Evolutionary conservation across 2,329 filamentous ascomycete species (phyloP).

Genomic region (Sporothrix protearum): DNA sequence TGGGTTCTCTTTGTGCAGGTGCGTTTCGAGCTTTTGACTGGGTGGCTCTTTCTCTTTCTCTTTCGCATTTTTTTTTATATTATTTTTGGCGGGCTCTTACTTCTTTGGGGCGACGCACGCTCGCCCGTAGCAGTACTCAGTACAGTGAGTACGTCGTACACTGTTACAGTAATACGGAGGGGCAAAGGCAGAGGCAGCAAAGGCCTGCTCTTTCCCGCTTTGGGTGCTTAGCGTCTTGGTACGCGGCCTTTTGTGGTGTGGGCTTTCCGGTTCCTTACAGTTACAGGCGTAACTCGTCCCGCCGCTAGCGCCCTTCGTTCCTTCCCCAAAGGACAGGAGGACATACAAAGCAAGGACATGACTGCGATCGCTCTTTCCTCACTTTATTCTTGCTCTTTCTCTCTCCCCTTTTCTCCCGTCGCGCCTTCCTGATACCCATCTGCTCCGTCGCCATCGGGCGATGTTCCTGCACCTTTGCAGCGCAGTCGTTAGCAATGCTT

Average conservation of each 20-base stretch:
- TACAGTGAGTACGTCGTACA: too few relatives aligned
- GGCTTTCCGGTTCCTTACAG: constrained; percentile 4
- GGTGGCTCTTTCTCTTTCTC: background rate
- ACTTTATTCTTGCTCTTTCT: background rate
- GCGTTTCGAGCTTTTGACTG: background rate
- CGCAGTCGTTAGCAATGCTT: background rate
- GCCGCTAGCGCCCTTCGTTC: constrained; percentile 1
- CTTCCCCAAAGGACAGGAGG: background rate
- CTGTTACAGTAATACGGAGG: background rate
- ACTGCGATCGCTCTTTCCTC: background rate
- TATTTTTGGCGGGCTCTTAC: background rate
- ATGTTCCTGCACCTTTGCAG: background rate
- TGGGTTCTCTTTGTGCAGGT: background rate
- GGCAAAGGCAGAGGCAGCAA: background rate
- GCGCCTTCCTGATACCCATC: background rate
- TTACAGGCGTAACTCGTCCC: background rate
- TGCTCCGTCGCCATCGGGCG: constrained; percentile 6
- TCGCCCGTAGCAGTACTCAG: too few relatives aligned
- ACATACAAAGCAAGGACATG: too few relatives aligned
- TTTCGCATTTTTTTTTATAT: too few relatives aligned
- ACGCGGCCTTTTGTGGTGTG: background rate
- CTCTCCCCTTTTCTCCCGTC: background rate
- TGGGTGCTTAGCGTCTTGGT: background rate
- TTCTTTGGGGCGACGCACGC: background rate
- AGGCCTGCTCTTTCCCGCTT: background rate